A percentile compares a stretch with the other conserved stretches of the same genome.
Evolutionary conservation across 2,329 filamentous ascomycete species (phyloP).

Genomic region (Hypoxylon sp.): DNA sequence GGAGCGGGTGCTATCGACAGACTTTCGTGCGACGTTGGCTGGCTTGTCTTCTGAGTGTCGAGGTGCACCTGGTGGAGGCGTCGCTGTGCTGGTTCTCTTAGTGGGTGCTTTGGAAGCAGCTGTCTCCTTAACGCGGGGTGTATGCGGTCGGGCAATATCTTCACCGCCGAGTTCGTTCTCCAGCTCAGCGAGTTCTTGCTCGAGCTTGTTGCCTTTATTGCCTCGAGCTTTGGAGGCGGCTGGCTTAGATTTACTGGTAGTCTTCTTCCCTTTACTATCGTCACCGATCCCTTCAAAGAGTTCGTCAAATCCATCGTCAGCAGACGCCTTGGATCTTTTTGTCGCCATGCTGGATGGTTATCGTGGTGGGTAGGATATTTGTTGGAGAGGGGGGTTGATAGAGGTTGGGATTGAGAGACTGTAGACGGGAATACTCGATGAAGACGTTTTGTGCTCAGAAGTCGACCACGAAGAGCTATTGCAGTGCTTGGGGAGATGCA

Average conservation of each 20-base stretch:
- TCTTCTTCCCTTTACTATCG: constrained; percentile 66
- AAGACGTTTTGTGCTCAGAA: constrained; percentile 12
- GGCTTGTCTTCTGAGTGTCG: constrained; percentile 76
- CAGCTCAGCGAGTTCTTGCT: constrained; percentile 88
- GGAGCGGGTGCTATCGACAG: constrained; percentile 81
- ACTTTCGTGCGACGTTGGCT: constrained; percentile 71
- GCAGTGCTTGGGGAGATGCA: constrained; percentile 14
- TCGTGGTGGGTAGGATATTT: constrained; percentile 13
- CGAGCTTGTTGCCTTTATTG: constrained; percentile 54
- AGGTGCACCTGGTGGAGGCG: constrained; percentile 64
- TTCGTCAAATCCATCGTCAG: constrained; percentile 75
- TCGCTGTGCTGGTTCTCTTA: constrained; percentile 63
- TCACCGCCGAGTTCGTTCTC: constrained; percentile 82
- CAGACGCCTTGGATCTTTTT: constrained; percentile 71
- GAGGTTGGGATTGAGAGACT: constrained; percentile 4
- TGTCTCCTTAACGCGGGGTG: constrained; percentile 77
- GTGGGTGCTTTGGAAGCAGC: constrained; percentile 59
- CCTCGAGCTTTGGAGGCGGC: constrained; percentile 63
- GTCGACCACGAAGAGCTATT: constrained; percentile 28
- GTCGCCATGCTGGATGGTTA: constrained; percentile 66
- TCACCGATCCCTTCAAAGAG: constrained; percentile 75
- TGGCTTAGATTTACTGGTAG: constrained; percentile 63
- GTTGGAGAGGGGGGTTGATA: constrained; percentile 20
- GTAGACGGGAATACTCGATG: constrained; percentile 23
- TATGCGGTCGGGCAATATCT: constrained; percentile 83